Evolutionary conservation across 257 asterid species (phyloP).

Genomic region (Cynanchum wilfordii): DNA sequence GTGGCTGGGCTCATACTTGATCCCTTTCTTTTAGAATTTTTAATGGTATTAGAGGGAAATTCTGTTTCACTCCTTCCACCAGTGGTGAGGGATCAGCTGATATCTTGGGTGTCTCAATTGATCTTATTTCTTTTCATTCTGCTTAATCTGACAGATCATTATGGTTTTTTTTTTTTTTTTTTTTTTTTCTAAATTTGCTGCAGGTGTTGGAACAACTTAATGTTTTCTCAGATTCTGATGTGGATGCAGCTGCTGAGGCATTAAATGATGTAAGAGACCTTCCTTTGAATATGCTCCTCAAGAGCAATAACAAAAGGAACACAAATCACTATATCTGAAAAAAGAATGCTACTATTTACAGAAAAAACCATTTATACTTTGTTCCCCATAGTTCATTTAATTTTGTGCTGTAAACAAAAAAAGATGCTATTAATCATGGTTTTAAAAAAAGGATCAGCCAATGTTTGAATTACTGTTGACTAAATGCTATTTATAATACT

Average conservation of each 20-base stretch:
- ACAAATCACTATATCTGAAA: background rate
- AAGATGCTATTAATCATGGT: background rate
- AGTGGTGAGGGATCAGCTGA: no score
- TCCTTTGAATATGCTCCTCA: background rate
- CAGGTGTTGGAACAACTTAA: constrained; percentile 82
- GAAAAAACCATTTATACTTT: background rate
- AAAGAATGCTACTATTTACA: background rate
- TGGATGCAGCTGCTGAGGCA: constrained; percentile 92
- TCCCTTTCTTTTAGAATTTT: background rate
- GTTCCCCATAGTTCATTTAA: background rate
- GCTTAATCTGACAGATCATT: constrained; percentile 14
- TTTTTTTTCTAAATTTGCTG: background rate
- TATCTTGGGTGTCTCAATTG: background rate
- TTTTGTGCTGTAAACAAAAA: background rate
- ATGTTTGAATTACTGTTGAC: background rate
- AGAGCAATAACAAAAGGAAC: background rate
- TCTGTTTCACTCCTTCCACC: no score
- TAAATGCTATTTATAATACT: background rate
- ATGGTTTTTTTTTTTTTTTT: background rate
- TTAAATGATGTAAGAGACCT: constrained; percentile 63
- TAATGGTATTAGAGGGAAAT: no score
- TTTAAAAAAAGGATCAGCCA: background rate
- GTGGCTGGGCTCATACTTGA: background rate
- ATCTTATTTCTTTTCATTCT: background rate
- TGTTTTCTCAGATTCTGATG: constrained; percentile 64